Base-by-base conservation (phyloP, 768 basidiomycete species). In the Leccinum ochraceum region DNA sequence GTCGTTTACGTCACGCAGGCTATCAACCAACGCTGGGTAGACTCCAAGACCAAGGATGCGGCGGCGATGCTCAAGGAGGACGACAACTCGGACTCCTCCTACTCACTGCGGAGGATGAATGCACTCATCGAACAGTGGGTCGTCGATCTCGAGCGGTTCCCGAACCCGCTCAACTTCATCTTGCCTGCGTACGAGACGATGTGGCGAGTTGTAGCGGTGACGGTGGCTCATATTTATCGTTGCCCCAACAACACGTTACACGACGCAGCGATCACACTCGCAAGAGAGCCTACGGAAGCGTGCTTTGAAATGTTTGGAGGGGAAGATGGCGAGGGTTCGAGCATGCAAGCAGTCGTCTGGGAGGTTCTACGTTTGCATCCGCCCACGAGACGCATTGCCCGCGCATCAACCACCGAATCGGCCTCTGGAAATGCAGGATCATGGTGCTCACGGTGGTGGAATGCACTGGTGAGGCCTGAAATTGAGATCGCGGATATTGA, bases 141-240 rank as follows among this genome's bases (percentile, higher is more conserved):
- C 26, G 72, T 75, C 34, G 62, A 67, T 1, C 58, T 17, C 3
- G 73, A 75, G 0, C 60, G 39, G 7, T 61, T 65, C n/a, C 60
- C 64, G 8, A 66, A 66, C 2, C 85, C 86, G 0, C 63, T 87
- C 0, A 77, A 88, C 53, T 79, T 81, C 44, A 77, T 88, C 50
- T 77, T 88, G 10, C 87, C 87, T 0, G 73, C 85, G 0, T 88
- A 81, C 72, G 87, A 88, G 63, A 86, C 86, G 0, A 73, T 86
- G 60, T 88, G 87, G 87, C 78, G 86, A 0, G 80, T 88, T 26
- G 80, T 86, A 26, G 85, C 85, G 0, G 67, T 83, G 1, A 79
- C 81, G 0, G 69, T 79, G 59, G 75, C 74, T 1, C 53, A 66
- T 17, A 20, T 61, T 56, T 66, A 74, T 57, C 65, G 72, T 26